Conservation (phyloP, 306 rosid species). For the Oemleria cerasiformis region DNA sequence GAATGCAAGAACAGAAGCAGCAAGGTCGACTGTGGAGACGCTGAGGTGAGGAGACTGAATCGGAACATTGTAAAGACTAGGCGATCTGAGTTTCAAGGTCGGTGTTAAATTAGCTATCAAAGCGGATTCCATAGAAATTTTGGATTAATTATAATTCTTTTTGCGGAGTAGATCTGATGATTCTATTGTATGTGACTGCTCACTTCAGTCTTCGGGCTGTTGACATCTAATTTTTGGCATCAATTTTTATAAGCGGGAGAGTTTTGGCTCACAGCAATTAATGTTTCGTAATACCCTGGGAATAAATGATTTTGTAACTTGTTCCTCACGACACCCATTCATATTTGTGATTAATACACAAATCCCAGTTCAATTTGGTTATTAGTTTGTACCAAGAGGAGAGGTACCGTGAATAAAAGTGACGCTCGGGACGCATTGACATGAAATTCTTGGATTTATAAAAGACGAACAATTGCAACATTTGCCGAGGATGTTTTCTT, state of each 20-base stretch:
- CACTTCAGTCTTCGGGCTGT: slow-evolving; percentile 1
- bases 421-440: too few species aligned
- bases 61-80: slow-evolving; percentile 25
- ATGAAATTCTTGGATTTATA: too few species aligned
- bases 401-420: too few species aligned
- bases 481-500: too few species aligned
- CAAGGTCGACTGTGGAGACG: slow-evolving; percentile 71
- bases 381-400: too few species aligned
- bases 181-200: slow-evolving; percentile 10
- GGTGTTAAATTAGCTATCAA: neutral
- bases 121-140: slow-evolving; percentile 14
- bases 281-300: neutral
- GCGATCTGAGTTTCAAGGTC: neutral
- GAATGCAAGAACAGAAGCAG: slow-evolving; percentile 61
- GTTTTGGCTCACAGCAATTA: neutral
- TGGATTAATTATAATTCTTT: slow-evolving; percentile 6
- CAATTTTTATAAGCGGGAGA: neutral
- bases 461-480: too few species aligned
- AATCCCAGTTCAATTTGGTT: too few species aligned
- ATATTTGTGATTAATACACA: too few species aligned
- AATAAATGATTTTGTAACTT: neutral
- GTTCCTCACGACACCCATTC: neutral
- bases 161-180: neutral
- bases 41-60: slow-evolving; percentile 20
- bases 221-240: neutral